Evolutionary conservation across 208 protist species (phyloP).

Genomic region (Wallacemonas collosoma): DNA sequence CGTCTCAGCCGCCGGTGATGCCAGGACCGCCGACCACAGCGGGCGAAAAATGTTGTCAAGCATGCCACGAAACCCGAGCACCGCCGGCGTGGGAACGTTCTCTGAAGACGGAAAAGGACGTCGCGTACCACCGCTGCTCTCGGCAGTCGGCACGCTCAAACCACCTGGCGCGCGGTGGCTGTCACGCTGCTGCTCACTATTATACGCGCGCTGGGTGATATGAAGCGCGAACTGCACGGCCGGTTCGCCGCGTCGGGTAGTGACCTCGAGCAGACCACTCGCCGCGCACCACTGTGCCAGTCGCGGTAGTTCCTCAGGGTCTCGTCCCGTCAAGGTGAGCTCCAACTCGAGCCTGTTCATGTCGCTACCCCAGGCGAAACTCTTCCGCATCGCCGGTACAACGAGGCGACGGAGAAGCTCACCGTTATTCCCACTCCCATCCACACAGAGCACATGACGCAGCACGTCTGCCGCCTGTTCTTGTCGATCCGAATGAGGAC

Average conservation of each 20-base stretch:
- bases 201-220: slow-evolving; percentile 51
- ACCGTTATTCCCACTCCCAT: slow-evolving; percentile 35
- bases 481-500: slow-evolving; percentile 5
- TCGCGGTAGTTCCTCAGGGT: slow-evolving; percentile 45
- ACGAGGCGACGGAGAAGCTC: slow-evolving; percentile 58
- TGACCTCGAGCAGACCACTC: slow-evolving; percentile 46
- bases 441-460: slow-evolving; percentile 50
- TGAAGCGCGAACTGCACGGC: slow-evolving; percentile 46
- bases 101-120: not conserved
- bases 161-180: not conserved
- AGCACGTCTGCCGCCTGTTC: slow-evolving; percentile 34
- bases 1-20: slow-evolving; percentile 38
- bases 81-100: not conserved
- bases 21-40: slow-evolving; percentile 94
- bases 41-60: slow-evolving; percentile 97
- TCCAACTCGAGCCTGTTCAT: slow-evolving; percentile 65
- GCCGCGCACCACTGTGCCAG: slow-evolving; percentile 67
- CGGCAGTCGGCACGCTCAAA: no score
- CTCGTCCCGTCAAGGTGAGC: slow-evolving; percentile 60
- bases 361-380: slow-evolving; percentile 24
- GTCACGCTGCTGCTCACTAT: slow-evolving; percentile 17
- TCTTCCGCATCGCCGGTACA: slow-evolving; percentile 38
- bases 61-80: slow-evolving; percentile 81
- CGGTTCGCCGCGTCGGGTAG: slow-evolving; percentile 9
- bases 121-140: not conserved